Evolutionary conservation across 345 rosid genomes (phyloP).

Genomic region (Draba incana): DNA sequence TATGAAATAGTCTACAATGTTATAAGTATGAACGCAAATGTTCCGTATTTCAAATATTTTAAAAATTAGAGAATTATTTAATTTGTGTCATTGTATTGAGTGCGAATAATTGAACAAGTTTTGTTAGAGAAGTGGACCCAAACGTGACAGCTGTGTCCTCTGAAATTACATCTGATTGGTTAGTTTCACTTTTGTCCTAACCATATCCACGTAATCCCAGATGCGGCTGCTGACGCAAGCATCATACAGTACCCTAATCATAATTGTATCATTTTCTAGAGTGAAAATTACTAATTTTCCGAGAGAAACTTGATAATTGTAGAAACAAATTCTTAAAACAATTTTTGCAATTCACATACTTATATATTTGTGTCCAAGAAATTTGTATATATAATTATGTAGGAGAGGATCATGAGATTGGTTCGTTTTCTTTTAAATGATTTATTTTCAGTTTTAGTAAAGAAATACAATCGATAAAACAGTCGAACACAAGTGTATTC

Average conservation of each 20-base stretch:
- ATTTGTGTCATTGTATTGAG: conserved; percentile 25
- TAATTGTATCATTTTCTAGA: neutral
- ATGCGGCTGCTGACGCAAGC: conserved; percentile 42
- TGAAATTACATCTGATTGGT: conserved; percentile 41
- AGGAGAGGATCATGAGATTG: neutral
- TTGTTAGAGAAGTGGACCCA: conserved; percentile 46
- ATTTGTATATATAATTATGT: neutral
- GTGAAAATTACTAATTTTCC: neutral
- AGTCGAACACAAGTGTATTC: neutral
- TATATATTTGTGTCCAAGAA: neutral
- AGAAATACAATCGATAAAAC: neutral
- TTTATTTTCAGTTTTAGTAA: neutral
- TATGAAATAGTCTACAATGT: neutral
- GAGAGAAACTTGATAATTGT: neutral
- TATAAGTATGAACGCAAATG: conserved; percentile 42
- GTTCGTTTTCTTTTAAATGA: neutral
- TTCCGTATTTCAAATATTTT: conserved; percentile 19
- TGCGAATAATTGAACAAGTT: conserved; percentile 39
- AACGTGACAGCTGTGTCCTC: conserved; percentile 44
- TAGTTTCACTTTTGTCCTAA: conserved; percentile 44
- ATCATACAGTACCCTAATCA: conserved; percentile 8
- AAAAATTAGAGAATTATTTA: neutral
- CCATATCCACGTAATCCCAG: conserved; percentile 44
- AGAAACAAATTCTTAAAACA: neutral
- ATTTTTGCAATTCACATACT: neutral